phyloP scores from a whole-genome alignment of 192 early-diverging fungal genomes.

The Coemansia sp. region DNA sequence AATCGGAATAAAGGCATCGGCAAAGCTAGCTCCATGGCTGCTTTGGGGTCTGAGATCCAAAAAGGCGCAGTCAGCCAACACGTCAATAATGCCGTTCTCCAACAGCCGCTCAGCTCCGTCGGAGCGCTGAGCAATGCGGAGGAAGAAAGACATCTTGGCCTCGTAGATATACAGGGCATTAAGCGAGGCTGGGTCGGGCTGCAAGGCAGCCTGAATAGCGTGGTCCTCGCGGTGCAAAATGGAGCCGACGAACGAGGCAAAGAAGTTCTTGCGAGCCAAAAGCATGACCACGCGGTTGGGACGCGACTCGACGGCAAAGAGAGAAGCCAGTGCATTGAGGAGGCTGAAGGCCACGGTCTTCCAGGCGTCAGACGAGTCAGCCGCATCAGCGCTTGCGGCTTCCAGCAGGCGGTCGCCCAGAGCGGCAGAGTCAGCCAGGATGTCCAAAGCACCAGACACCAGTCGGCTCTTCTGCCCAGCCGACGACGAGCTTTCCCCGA shows the following conservation, averaged over 20 bases:
- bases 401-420: constrained; percentile 77
- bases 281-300: constrained; percentile 56
- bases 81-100: constrained; percentile 80
- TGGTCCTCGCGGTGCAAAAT: constrained; percentile 67
- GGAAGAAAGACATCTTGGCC: constrained; percentile 79
- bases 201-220: constrained; percentile 57
- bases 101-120: constrained; percentile 81
- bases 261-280: constrained; percentile 60
- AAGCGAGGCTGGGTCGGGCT: constrained; percentile 61
- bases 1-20: constrained; percentile 52
- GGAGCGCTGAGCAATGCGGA: constrained; percentile 72
- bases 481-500: constrained; percentile 25
- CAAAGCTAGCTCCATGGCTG: constrained; percentile 19
- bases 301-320: constrained; percentile 53
- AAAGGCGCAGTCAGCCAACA: constrained; percentile 72
- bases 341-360: constrained; percentile 84
- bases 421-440: constrained; percentile 30
- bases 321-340: constrained; percentile 69
- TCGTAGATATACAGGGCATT: constrained; percentile 76
- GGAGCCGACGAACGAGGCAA: constrained; percentile 60
- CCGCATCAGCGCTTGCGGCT: constrained; percentile 78
- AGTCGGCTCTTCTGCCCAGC: constrained; percentile 32
- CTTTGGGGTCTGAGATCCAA: constrained; percentile 65
- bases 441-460: constrained; percentile 52
- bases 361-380: constrained; percentile 79